Evolutionary conservation across 768 basidiomycete genomes (phyloP).

Genomic region (Wakefieldia striispora): DNA sequence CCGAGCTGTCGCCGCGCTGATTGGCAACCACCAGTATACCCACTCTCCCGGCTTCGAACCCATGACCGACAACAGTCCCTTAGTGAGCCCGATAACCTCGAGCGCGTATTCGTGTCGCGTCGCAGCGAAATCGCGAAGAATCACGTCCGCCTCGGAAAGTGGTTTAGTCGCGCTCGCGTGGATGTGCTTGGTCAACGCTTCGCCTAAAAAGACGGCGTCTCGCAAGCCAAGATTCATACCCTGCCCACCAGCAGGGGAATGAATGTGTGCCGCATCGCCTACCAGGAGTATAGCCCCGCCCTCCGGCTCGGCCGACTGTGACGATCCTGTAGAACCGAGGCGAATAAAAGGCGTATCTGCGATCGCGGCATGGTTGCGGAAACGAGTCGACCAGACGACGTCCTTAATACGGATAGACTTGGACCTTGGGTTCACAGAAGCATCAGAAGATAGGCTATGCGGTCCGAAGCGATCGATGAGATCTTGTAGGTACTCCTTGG

Average conservation of each 20-base stretch:
- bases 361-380: slow-evolving; percentile 45
- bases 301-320: not conserved
- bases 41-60: slow-evolving; percentile 12
- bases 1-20: slow-evolving; percentile 26
- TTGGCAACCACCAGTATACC: slow-evolving; percentile 28
- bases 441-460: slow-evolving; percentile 33
- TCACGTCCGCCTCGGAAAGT: slow-evolving; percentile 26
- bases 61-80: slow-evolving; percentile 29
- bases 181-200: slow-evolving; percentile 39
- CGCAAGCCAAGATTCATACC: slow-evolving; percentile 60
- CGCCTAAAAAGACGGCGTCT: slow-evolving; percentile 47
- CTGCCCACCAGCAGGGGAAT: slow-evolving; percentile 55
- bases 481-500: slow-evolving; percentile 43
- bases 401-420: slow-evolving; percentile 36
- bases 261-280: slow-evolving; percentile 52
- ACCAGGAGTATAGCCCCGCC: slow-evolving; percentile 31
- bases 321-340: slow-evolving; percentile 12
- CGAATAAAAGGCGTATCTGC: slow-evolving; percentile 40
- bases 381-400: slow-evolving; percentile 46
- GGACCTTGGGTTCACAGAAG: slow-evolving; percentile 33
- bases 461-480: slow-evolving; percentile 43
- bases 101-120: slow-evolving; percentile 41
- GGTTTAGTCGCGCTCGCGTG: slow-evolving; percentile 10
- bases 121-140: slow-evolving; percentile 37
- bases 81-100: slow-evolving; percentile 41